Evolutionary conservation across 768 basidiomycete genomes (phyloP), one percentile per base, ranked within the genome.

Genomic region (Fomitopsis pulvina): DNA sequence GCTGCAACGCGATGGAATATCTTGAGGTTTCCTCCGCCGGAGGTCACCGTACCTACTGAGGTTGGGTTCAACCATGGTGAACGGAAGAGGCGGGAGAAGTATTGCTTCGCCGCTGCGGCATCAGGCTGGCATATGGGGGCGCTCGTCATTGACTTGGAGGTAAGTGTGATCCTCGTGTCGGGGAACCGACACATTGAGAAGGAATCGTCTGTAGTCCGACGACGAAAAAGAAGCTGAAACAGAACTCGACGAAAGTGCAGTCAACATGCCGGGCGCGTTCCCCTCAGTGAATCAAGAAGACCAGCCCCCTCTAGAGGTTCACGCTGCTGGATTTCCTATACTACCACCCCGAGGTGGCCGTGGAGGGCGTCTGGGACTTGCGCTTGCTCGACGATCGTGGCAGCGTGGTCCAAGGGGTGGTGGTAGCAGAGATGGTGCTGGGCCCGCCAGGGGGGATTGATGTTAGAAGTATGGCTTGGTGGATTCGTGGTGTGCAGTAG

Each of bases 101-200:
- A 88, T 60, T 91, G 88, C 57, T 87, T 95, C 57, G 78, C 78
- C 1, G 81, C 84, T 4, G 78, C 90, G 4, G 90, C 93, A 2
- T 77, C 81, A 0, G 94, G 94, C 9, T 95, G 92, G 93, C 94
- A 97, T 59, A 87, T 79, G 49, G 93, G 92, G 7, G 91, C 92
- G 1, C 70, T 97, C 41, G 88, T 90, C 2, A 83, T 95, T 34
- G 88, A 92, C 62, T 70, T 92, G 24, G 82, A 91, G 71, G 88
- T 87, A 50, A 52, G 73, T 60, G 25, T 44, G 10, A 2, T 29
- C 12, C 2, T 28, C 16, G n/a, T 20, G 22, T 24, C 18, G 9
- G 9, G 5, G 22, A 27, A n/a, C 38, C 32, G 22, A 29, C 22
- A n/a, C 34, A 14, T 16, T 14, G 34, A 16, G 34, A 7, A 12